Base-by-base conservation (phyloP, 169 alveolate genomes). In the Theileria equi region DNA sequence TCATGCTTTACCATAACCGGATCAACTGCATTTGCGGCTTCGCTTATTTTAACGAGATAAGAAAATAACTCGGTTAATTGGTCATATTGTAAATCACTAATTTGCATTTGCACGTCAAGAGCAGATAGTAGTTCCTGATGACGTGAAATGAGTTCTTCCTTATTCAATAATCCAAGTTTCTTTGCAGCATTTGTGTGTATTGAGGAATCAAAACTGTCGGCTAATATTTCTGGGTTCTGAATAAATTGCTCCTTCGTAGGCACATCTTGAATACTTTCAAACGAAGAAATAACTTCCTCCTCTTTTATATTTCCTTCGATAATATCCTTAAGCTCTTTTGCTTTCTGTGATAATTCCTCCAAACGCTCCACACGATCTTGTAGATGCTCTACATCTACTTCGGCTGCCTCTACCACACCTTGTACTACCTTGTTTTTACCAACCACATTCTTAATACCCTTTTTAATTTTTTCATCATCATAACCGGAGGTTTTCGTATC, bases 321-420 rank as follows among this genome's bases (percentile, higher is more conserved):
- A 25, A 65, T 77, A 19, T 67, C 81, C 48, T 67, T 66, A 0
- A 77, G 76, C 52, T 77, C 81, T 25, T 65, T 45, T 23, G 65
- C 86, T 57, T 65, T 77, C 45, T 29, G 67, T 0, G 81, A 77
- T 10, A 77, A 72, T 26, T 77, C 79, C 45, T 65, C 81, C n/a
- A 77, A 38, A 10, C 81, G 65, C 29, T 77, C 81, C 58, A 66
- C 81, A 25, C 31, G 31, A 16, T 58, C 45, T 3, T 62, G 45
- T 11, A 77, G 32, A 49, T 77, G 64, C 61, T 77, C 76, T 8
- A 64, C 86, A 31, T 77, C 80, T n/a, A 67, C 61, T 36, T 77
- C 63, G 28, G 86, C 81, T 2, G 74, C 86, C 0, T 52, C 80
- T 0, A 72, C 58, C 8, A 60, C 74, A 5, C 59, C 77, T 49